Evolutionary conservation across 2,329 filamentous ascomycete genomes (phyloP), one percentile per base, ranked within the genome.

Genomic region (Hypoxylon sp.): DNA sequence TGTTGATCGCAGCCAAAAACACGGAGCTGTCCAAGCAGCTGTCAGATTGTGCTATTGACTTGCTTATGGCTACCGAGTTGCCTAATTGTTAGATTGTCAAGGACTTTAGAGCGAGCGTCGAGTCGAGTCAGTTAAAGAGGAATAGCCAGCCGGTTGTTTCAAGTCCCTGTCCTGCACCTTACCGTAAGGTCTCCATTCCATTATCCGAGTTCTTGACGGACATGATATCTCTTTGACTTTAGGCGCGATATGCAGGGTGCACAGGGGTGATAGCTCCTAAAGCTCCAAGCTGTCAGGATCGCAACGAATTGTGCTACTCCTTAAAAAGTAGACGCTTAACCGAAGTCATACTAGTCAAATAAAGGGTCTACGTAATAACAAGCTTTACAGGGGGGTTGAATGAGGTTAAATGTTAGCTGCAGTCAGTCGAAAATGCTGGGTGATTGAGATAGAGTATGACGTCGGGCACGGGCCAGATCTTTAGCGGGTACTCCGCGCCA

Each of bases 391-490:
- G 41, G 41, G 34, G 43, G 10, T 52, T 61, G 32, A 59, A 55
- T n/a, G 41, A 59, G 49, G 43, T 59, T 67, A 67, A 63, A 14
- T 46, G 46, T 63, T 67, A 56, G 60, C 19, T 52, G 52, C 49
- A 67, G 50, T 56, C 57, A 45, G 59, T 30, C 56, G 14, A 30
- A 17, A 50, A 45, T 38, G 19, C 55, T 38, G 19, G 36, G 43
- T 51, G 45, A 51, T 45, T 45, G 36, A 32, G 19, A 52, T 56
- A 60, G 28, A 7, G 28, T 30, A 56, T 60, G 62, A 65, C 51
- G 57, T 49, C 32, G 56, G 32, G 55, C 60, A 64, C 60, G 56
- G 57, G 19, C 48, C 53, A 9, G 34, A 38, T 36, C 13, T 38
- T 19, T 52, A 52, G 17, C 49, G 30, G 19, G 23, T 51, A 14